phyloP scores from a whole-genome alignment of 148 eudicot genomes.

The Beta vulgaris region DNA sequence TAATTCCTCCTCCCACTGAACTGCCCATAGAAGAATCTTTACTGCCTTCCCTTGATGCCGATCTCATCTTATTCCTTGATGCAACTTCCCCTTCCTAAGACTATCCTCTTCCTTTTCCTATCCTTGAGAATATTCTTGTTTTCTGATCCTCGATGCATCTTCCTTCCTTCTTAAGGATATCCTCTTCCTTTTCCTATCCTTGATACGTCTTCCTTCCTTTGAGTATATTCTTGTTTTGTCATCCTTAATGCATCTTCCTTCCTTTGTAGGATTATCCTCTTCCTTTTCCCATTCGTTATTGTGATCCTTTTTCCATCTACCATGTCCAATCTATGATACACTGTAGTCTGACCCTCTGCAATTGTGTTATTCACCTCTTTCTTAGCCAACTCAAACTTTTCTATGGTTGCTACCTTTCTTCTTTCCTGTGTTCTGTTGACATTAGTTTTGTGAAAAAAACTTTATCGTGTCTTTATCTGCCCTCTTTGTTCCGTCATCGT shows the following conservation, averaged over 20 bases:
- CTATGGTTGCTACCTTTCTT: no score
- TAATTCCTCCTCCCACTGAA: no score
- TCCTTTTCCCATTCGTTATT: neutral
- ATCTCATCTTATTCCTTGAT: neutral
- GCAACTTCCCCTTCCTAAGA: neutral
- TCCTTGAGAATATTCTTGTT: no score
- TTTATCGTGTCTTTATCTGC: neutral
- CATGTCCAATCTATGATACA: no score
- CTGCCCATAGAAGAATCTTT: no score
- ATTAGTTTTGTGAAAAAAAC: no score
- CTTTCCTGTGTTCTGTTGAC: no score
- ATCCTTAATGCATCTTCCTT: no score
- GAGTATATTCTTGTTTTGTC: no score
- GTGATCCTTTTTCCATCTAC: neutral
- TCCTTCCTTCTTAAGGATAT: neutral
- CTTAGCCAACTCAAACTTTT: neutral
- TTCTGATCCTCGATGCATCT: no score
- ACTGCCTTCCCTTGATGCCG: neutral
- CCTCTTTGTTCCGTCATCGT: neutral
- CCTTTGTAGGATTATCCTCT: neutral
- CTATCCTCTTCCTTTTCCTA: neutral
- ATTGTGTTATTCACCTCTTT: neutral
- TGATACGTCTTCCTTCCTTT: neutral
- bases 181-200: neutral
- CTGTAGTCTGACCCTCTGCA: neutral